Evolutionary conservation across 148 eudicot species (phyloP).

Genomic region (Agrostemma githago): DNA sequence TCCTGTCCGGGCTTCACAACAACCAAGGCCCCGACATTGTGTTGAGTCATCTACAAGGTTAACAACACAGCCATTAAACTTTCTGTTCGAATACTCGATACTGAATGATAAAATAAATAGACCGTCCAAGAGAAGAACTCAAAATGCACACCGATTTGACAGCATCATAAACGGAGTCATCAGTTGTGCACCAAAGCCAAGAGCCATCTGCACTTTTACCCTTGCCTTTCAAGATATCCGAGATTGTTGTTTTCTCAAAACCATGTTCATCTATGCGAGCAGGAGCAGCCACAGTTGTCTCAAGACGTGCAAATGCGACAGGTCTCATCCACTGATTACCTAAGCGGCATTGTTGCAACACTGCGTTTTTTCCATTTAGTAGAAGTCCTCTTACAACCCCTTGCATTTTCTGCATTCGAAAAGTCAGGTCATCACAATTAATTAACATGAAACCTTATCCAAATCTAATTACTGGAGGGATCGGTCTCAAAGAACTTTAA

Average conservation of each 20-base stretch:
- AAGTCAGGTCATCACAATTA: not conserved
- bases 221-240: slow-evolving; percentile 73
- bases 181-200: slow-evolving; percentile 97
- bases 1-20: slow-evolving; percentile 91
- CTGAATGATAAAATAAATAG: not conserved
- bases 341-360: slow-evolving; percentile 64
- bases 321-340: slow-evolving; percentile 56
- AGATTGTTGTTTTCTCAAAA: slow-evolving; percentile 89
- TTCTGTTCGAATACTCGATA: not conserved
- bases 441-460: not conserved
- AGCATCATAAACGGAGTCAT: slow-evolving; percentile 92
- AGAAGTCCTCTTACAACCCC: slow-evolving; percentile 59
- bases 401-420: slow-evolving; percentile 46
- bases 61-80: not conserved
- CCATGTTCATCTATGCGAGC: slow-evolving; percentile 89
- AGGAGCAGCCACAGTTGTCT: slow-evolving; percentile 62
- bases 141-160: slow-evolving; percentile 74
- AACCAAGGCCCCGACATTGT: slow-evolving; percentile 97
- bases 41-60: slow-evolving; percentile 81
- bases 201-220: slow-evolving; percentile 96
- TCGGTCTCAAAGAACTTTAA: not conserved
- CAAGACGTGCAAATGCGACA: slow-evolving; percentile 49
- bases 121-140: not conserved
- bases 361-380: slow-evolving; percentile 64
- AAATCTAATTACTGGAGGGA: not conserved